Evolutionary conservation across 257 asterid genomes (phyloP).

Genomic region (Handroanthus guayacan): DNA sequence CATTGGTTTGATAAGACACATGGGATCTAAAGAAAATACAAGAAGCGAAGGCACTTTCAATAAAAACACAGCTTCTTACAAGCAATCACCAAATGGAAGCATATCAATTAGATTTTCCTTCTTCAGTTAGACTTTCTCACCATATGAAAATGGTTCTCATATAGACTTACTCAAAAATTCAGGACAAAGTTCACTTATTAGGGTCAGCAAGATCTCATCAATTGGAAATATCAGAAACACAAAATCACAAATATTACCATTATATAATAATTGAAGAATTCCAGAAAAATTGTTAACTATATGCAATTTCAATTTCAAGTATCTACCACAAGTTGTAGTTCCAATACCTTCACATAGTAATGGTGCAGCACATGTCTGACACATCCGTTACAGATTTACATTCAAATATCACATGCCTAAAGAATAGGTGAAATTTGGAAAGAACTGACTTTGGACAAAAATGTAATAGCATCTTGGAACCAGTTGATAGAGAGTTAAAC

Average conservation of each 20-base stretch:
- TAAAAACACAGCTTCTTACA: not conserved
- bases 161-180: not conserved
- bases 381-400: slow-evolving; percentile 15
- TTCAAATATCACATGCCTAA: slow-evolving; percentile 8
- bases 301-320: slow-evolving; percentile 19
- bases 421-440: not conserved
- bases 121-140: not conserved
- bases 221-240: not conserved
- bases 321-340: not conserved
- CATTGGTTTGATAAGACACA: no score
- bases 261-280: not conserved
- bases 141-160: not conserved
- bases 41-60: no score
- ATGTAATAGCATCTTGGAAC: slow-evolving; percentile 1
- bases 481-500: not conserved
- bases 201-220: slow-evolving; percentile 22
- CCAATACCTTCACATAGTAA: not conserved
- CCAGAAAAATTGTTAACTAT: not conserved
- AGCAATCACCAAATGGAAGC: not conserved
- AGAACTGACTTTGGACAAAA: slow-evolving; percentile 6
- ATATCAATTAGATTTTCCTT: not conserved
- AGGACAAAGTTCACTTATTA: slow-evolving; percentile 1
- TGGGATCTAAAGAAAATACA: no score
- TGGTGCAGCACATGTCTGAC: slow-evolving; percentile 7
- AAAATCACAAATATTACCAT: not conserved